phyloP scores from a whole-genome alignment of 2,329 filamentous ascomycete species.

The Colletotrichum acutatum region DNA sequence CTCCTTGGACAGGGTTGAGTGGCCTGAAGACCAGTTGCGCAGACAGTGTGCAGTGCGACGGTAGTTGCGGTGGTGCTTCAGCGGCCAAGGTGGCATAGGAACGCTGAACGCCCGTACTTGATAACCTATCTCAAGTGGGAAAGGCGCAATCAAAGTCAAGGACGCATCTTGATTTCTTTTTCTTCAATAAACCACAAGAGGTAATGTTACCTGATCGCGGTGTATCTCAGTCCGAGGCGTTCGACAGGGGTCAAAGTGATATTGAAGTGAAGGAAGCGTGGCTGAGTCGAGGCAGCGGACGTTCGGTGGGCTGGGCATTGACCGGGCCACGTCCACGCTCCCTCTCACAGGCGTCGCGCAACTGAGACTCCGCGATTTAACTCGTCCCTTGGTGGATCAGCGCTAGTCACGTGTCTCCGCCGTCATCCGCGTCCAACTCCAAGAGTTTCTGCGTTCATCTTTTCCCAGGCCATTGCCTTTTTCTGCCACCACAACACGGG shows the following conservation, averaged over 20 bases:
- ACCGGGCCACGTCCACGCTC: conserved; percentile 27
- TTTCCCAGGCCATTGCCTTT: conserved; percentile 32
- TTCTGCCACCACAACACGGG: conserved; percentile 44
- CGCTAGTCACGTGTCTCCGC: conserved; percentile 31
- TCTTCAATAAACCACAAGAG: background rate
- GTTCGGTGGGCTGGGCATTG: conserved; percentile 23
- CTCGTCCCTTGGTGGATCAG: conserved; percentile 33
- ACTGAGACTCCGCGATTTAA: conserved; percentile 35
- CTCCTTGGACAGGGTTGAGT: conserved; percentile 42
- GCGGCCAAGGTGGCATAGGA: conserved; percentile 19
- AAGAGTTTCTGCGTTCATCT: conserved; percentile 37
- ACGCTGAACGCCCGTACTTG: background rate
- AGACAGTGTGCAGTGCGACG: conserved; percentile 42
- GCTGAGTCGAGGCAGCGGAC: conserved; percentile 17
- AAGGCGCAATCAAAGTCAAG: conserved; percentile 1
- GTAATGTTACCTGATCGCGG: background rate
- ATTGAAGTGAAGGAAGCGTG: conserved; percentile 10
- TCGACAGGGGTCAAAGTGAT: background rate
- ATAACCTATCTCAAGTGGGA: background rate
- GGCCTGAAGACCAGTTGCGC: conserved; percentile 45
- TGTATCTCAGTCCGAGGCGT: background rate
- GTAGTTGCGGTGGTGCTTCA: conserved; percentile 37
- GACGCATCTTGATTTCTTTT: background rate
- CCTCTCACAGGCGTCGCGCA: conserved; percentile 20
- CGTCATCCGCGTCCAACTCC: conserved; percentile 36